Base-by-base conservation (phyloP, 2,329 filamentous ascomycete species). In the Shiraia bambusicola region DNA sequence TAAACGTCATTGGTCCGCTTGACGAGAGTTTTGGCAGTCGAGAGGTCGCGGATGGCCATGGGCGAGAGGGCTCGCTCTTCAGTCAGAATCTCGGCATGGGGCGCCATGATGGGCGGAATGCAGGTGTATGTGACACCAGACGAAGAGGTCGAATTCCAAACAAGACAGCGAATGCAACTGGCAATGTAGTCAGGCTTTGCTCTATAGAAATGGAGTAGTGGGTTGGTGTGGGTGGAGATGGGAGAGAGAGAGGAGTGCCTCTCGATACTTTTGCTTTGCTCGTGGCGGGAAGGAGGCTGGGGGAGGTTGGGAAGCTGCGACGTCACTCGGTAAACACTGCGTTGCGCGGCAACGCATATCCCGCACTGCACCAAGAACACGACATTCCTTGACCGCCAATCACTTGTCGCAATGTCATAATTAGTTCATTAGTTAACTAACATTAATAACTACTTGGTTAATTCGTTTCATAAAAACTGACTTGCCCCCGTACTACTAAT, bases 1-100 rank as follows among this genome's bases (percentile, higher is more conserved):
- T 56, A 50, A 12, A 34, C 32, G 1, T 51, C 54, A 13, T 47
- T 42, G 32, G 35, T 39, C 22, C 63, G 62, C 45, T 61, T 63
- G n/a, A 54, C 49, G 36, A 65, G 46, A n/a, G 59, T 52, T 37
- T 63, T 61, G 25, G 55, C 50, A 24, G 62, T 45, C 35, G 58
- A 50, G 24, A 67, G 33, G 41, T 56, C 58, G 32, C 59, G 59
- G 29, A 61, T 37, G 16, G 54, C 58, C 50, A 66, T 57, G 42
- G 63, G 59, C 24, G 64, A 67, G 41, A 61, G 51, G 29, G 40
- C 50, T 19, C 44, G 44, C 45, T 37, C 47, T 35, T 44, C 40
- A 28, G 49, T 34, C 16, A 47, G 49, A 42, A 62, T 47, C 19
- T 59, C 56, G 34, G 69, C 58, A 36, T 60, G 45, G 29, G 65